Evolutionary conservation across 495 filamentous ascomycete species (phyloP).

Genomic region (Aspergillus bridgeri): DNA sequence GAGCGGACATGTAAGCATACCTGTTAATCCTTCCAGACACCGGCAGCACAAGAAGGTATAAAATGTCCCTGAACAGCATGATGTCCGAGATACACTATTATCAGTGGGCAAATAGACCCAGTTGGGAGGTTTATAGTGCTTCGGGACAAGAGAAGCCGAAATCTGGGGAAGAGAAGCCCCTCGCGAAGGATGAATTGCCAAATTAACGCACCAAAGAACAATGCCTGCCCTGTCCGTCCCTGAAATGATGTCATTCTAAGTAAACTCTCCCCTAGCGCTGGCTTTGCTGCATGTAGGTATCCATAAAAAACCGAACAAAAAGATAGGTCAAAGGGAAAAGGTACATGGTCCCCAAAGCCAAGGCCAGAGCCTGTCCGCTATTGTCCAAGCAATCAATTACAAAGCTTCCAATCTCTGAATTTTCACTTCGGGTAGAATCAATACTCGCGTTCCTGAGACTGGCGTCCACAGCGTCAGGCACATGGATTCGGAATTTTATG

Average conservation of each 20-base stretch:
- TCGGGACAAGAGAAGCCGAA: background rate
- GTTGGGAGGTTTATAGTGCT: background rate
- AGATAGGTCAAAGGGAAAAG: too few relatives aligned
- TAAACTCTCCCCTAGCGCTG: too few relatives aligned
- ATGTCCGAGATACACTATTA: background rate
- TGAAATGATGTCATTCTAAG: background rate
- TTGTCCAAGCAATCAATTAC: too few relatives aligned
- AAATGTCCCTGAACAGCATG: background rate
- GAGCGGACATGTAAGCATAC: background rate
- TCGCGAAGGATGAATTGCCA: background rate
- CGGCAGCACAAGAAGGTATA: background rate
- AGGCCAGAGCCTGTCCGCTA: too few relatives aligned
- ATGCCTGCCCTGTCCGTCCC: background rate
- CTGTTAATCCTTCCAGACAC: background rate
- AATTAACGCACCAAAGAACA: background rate
- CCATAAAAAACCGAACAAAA: too few relatives aligned
- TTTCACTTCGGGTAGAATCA: too few relatives aligned
- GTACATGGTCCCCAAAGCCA: too few relatives aligned
- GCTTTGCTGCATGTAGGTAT: too few relatives aligned
- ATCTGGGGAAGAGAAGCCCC: background rate
- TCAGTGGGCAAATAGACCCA: background rate
- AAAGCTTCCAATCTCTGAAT: too few relatives aligned
- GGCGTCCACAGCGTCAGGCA: too few relatives aligned
- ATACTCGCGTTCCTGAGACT: too few relatives aligned
- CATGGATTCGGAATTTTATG: too few relatives aligned